Evolutionary conservation across 305 asterid species (phyloP), one percentile per base, ranked within the genome.

Genomic region (Rubia peregrina): DNA sequence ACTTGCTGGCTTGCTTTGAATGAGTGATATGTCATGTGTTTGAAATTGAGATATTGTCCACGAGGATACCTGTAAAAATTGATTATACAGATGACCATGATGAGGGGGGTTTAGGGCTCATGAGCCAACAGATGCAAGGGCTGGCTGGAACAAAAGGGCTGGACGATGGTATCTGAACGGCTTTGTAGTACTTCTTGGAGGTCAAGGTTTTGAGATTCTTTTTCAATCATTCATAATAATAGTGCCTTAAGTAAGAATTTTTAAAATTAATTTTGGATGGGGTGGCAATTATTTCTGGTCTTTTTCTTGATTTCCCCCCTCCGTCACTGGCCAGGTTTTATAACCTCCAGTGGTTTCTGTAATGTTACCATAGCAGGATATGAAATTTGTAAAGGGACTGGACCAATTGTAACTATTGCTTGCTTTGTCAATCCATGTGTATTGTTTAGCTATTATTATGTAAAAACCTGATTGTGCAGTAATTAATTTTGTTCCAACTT

Each of bases 1-100:
- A 48, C 98, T 95, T 68, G 97, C 99, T 63, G 98, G 94, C 75
- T 86, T 95, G 84, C 88, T 95, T 61, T 92, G 86, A 88, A 78
- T 2, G 5, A 53, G 42, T 66, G 75, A 67, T 68, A 65, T 22
- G n/a, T 61, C 65, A 24, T 19, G 48, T 71, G 69, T 76, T 49
- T 43, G 71, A 40, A 41, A 49, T 53, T n/a, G 59, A 53, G 24
- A 63, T 74, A 65, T 72, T 69, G 40, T 74, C 57, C 66, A 2
- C 21, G 59, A 64, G 74, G 76, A 67, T 71, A 64, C 73, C 62
- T 80, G 83, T 83, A 80, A 78, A 53, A 81, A 77, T 72, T 89
- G 89, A 84, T 78, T 78, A 84, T 85, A 84, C 75, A 66, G 79
- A 84, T 70, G 61, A 65, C 80, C 80, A 49, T 72, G 65, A 61